These are phyloP conservation scores for Anthoceros angustus DNA, from an alignment of 225 moss, liverwort and hornwort genomes.

Conservation along the genomic window DNA sequence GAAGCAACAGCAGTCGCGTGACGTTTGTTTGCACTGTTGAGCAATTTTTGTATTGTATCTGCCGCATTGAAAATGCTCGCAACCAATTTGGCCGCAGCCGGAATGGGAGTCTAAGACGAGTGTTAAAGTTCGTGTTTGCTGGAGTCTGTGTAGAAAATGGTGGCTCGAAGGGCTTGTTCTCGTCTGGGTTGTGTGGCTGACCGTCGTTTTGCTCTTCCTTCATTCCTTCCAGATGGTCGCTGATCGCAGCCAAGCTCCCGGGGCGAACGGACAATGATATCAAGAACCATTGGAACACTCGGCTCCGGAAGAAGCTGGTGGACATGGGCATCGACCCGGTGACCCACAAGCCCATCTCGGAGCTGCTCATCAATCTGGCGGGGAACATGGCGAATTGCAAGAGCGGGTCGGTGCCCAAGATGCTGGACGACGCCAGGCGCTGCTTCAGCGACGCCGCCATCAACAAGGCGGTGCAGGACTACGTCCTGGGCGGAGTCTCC, in stretches of 20 bases:
- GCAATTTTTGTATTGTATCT: too few species aligned
- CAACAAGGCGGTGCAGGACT: slow-evolving; percentile 3
- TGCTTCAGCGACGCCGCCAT: slow-evolving; percentile 1
- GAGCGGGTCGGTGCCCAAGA: background rate
- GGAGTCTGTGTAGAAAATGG: too few species aligned
- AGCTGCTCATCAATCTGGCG: background rate
- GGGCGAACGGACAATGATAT: background rate
- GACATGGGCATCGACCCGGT: slow-evolving; percentile 1
- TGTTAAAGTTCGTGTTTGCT: too few species aligned
- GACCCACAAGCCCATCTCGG: slow-evolving; percentile 4
- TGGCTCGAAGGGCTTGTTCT: background rate
- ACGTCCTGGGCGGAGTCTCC: too few species aligned
- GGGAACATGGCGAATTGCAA: background rate
- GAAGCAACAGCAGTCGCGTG: too few species aligned
- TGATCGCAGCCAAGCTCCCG: background rate
- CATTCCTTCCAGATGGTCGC: background rate
- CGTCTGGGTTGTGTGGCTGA: too few species aligned
- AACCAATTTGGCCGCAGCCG: too few species aligned
- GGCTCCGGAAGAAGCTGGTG: slow-evolving; percentile 1
- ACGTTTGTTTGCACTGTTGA: too few species aligned
- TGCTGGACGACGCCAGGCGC: background rate
- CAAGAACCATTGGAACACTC: slow-evolving; percentile 4
- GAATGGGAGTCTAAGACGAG: too few species aligned
- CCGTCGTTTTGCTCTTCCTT: background rate
- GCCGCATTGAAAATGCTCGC: too few species aligned